A percentile compares a stretch with the other conserved stretches of the same genome.
Conservation (phyloP, 1,284 basidiomycete genomes). For the Inonotus hispidus region DNA sequence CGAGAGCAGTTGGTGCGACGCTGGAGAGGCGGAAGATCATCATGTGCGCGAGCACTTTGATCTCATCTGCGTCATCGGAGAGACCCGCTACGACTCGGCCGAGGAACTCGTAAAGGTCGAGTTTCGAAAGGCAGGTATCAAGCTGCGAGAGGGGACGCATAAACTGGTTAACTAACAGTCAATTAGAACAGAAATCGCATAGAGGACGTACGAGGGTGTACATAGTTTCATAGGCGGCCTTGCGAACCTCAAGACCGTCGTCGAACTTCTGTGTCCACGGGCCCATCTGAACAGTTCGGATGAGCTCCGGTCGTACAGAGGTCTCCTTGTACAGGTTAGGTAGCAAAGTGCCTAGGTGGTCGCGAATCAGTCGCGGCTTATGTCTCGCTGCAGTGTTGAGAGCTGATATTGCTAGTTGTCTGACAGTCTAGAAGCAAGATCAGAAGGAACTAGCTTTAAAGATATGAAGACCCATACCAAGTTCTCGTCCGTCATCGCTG, state of each 20-base stretch:
- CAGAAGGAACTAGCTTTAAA: constrained; percentile 9
- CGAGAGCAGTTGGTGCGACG: constrained; percentile 75
- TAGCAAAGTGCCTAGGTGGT: constrained; percentile 73
- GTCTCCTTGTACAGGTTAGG: constrained; percentile 88
- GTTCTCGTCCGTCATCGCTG: constrained; percentile 80
- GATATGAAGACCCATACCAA: constrained; percentile 49
- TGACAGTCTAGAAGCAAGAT: constrained; percentile 58
- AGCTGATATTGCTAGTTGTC: constrained; percentile 80
- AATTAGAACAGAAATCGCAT: not conserved
- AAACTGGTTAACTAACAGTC: constrained; percentile 17
- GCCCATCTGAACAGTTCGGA: constrained; percentile 95
- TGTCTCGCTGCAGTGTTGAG: constrained; percentile 93
- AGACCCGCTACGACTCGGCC: constrained; percentile 80
- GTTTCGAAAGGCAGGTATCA: constrained; percentile 82
- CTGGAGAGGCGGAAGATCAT: constrained; percentile 89
- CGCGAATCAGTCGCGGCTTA: constrained; percentile 87
- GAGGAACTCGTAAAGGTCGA: constrained; percentile 85
- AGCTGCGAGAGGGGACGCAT: constrained; percentile 41
- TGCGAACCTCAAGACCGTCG: constrained; percentile 89
- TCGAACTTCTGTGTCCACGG: constrained; percentile 96
- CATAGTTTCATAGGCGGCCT: constrained; percentile 97
- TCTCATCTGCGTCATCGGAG: constrained; percentile 88
- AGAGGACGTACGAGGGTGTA: constrained; percentile 74
- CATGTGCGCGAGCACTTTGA: constrained; percentile 96
- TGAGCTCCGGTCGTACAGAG: constrained; percentile 71